Evolutionary conservation across 2,329 filamentous ascomycete species (phyloP).

Genomic region (Camillea tinctor): DNA sequence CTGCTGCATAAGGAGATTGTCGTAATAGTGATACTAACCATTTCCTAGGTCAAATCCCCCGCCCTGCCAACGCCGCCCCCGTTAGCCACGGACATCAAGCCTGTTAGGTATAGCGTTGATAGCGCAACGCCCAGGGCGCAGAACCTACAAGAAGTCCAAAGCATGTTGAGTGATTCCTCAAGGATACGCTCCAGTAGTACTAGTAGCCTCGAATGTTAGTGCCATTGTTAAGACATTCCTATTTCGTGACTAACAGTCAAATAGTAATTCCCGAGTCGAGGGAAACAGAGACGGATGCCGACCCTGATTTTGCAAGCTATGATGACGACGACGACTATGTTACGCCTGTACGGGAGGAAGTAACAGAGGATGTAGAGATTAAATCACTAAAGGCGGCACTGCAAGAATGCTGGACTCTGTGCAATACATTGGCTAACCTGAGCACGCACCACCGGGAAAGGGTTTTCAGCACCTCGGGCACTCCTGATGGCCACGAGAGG

Average conservation of each 20-base stretch:
- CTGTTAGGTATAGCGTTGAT: constrained; percentile 63
- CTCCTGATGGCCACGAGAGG: constrained; percentile 76
- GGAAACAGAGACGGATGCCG: constrained; percentile 51
- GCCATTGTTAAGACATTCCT: not conserved
- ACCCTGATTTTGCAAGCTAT: constrained; percentile 56
- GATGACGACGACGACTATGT: constrained; percentile 46
- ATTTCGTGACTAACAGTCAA: constrained; percentile 25
- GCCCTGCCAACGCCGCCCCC: constrained; percentile 63
- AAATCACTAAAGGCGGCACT: constrained; percentile 71
- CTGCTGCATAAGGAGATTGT: not conserved
- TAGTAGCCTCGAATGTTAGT: constrained; percentile 75
- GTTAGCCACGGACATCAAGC: constrained; percentile 72
- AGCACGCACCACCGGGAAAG: constrained; percentile 81
- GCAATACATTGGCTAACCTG: constrained; percentile 82
- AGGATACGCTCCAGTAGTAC: constrained; percentile 64
- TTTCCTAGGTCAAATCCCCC: constrained; percentile 31
- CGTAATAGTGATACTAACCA: constrained; percentile 11
- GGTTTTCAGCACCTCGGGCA: constrained; percentile 72
- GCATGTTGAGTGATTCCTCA: constrained; percentile 48
- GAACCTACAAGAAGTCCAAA: constrained; percentile 72
- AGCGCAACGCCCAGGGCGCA: constrained; percentile 79
- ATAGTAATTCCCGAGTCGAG: constrained; percentile 50
- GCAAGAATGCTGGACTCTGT: constrained; percentile 89
- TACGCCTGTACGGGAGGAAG: constrained; percentile 43
- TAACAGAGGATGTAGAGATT: constrained; percentile 52